Evolutionary conservation across 352 stramenopile species (phyloP).

Genomic region (Phytophthora europaea): DNA sequence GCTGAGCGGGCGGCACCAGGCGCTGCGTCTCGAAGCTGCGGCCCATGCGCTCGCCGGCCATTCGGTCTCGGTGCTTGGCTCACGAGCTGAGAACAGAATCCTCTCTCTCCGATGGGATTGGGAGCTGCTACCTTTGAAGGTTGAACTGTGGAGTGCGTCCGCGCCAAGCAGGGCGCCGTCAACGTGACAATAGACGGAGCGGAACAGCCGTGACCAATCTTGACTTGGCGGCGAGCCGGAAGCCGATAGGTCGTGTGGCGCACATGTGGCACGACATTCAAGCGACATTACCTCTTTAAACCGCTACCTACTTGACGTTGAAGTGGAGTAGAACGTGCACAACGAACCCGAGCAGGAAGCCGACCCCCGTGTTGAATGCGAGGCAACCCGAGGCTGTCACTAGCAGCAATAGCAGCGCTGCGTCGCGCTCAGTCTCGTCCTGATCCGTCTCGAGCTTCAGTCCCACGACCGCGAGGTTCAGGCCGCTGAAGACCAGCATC

Average conservation of each 20-base stretch:
- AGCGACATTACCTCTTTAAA: slow-evolving; percentile 14
- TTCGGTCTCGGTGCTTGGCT: slow-evolving; percentile 13
- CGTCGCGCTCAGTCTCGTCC: slow-evolving; percentile 49
- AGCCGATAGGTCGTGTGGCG: slow-evolving; percentile 12
- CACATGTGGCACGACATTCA: slow-evolving; percentile 17
- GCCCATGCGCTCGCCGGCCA: slow-evolving; percentile 27
- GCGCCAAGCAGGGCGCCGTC: neutral
- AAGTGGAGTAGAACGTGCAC: slow-evolving; percentile 45
- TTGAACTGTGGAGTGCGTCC: slow-evolving; percentile 1
- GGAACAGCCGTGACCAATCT: slow-evolving; percentile 8
- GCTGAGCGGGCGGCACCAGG: slow-evolving; percentile 42
- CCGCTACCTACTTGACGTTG: slow-evolving; percentile 22
- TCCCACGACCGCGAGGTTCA: slow-evolving; percentile 60
- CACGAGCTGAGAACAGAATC: slow-evolving; percentile 1
- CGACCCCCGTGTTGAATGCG: slow-evolving; percentile 65
- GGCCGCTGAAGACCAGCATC: slow-evolving; percentile 66
- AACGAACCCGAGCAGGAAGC: slow-evolving; percentile 59
- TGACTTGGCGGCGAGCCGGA: slow-evolving; percentile 2
- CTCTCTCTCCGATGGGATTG: slow-evolving; percentile 22
- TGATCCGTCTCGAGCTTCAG: slow-evolving; percentile 40
- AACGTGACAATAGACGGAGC: slow-evolving; percentile 36
- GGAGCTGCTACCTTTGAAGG: slow-evolving; percentile 28
- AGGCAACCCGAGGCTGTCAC: slow-evolving; percentile 53
- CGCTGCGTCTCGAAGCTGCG: slow-evolving; percentile 47
- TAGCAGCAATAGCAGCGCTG: slow-evolving; percentile 47